Evolutionary conservation across 306 rosid genomes (phyloP), one percentile per base, ranked within the genome.

Genomic region (Prinsepia uniflora): DNA sequence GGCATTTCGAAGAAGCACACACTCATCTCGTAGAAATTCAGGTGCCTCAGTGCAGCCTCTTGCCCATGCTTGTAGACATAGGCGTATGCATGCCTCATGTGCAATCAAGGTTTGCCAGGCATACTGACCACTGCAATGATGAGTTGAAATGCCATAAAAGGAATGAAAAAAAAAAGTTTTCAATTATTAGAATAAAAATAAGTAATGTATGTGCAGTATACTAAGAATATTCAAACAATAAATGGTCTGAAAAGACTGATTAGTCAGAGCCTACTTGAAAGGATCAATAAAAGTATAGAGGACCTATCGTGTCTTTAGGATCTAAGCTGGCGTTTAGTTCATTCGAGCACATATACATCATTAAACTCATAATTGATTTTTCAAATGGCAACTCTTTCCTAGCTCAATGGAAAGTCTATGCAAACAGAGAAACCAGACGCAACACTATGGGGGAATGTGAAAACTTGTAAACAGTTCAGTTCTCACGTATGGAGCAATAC

Each of bases 101-200:
- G 99, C 88, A 74, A 94, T 81, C 70, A 94, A 83, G 62, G 97
- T 89, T 87, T 94, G 97, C 96, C 96, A 94, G 40, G 96, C 96
- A 79, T 79, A 73, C 60, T 94, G 97, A 72, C 97, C 91, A 72
- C 86, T 94, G 83, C 82, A 90, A 78, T 81, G 68, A 74, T 58
- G 36, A 72, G 44, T 74, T 47, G 11, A 73, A 72, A 76, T 62
- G 45, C 70, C 81, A 74, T 24, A 63, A 13, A 61, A 68, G 17
- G 22, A n/a, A 68, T 63, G 57, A 44, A 48, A 14, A 39, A 5
- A 2, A n/a, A 19, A 0, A 2, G 8, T 8, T 66, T 24, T 52
- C 58, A 66, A 48, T 24, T 48, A 24, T 18, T 36, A 66, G 43
- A 19, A 52, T 68, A 39, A 53, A 68, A 36, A 39, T 40, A 68